Evolutionary conservation across 495 filamentous ascomycete genomes (phyloP).

Genomic region (Barbatosphaeria neglecta): DNA sequence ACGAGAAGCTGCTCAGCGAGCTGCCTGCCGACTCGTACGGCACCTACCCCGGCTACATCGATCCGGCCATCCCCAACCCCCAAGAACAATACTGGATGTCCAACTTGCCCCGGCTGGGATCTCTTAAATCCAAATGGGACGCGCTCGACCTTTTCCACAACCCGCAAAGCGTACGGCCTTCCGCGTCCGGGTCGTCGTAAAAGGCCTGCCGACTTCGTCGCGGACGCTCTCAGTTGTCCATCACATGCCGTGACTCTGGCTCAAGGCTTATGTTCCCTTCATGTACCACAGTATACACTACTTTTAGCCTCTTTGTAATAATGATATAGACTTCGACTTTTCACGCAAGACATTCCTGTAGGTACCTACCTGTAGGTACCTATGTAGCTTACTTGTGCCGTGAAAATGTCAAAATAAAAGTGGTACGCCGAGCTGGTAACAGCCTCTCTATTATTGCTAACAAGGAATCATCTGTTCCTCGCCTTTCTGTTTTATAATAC

Average conservation of each 20-base stretch:
- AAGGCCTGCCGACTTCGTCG: background rate
- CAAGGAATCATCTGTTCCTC: no score
- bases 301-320: no score
- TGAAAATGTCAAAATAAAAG: no score
- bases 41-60: conserved; percentile 65
- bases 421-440: no score
- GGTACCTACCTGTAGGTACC: no score
- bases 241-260: no score
- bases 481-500: no score
- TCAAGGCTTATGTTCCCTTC: no score
- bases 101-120: conserved; percentile 31
- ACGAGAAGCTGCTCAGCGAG: conserved; percentile 19
- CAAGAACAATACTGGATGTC: conserved; percentile 47
- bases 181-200: conserved; percentile 15
- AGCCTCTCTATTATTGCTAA: no score
- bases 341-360: background rate
- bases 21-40: conserved; percentile 24
- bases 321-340: background rate
- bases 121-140: conserved; percentile 45
- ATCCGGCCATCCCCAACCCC: conserved; percentile 41
- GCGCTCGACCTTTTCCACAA: conserved; percentile 48
- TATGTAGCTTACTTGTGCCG: no score
- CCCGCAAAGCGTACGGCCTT: conserved; percentile 47
- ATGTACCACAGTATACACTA: no score
- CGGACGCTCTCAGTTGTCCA: background rate